Base-by-base conservation (phyloP, 495 filamentous ascomycete genomes). In the Sabuloglossum arenarium region DNA sequence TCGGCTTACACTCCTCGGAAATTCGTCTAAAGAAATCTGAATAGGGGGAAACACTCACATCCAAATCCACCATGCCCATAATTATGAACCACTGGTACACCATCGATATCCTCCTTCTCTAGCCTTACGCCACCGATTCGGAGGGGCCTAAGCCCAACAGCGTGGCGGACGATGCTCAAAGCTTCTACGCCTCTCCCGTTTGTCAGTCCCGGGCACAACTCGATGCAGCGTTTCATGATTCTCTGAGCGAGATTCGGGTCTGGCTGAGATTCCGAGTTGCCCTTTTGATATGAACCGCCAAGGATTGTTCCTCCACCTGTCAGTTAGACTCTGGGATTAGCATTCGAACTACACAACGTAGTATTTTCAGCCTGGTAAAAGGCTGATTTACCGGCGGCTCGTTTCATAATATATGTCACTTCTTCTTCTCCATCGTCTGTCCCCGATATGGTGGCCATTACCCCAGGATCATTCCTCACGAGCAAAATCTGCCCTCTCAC, bases 31-130 rank as follows among this genome's bases (percentile, higher is more conserved):
- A 2, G 12, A 34, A 59, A 54, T n/a, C n/a, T n/a, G n/a, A n/a
- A n/a, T n/a, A 64, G 62, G 12, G 19, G 4, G 1, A 5, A 6
- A 19, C 5, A 51, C 47, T 29, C 25, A 51, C 47, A 80, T 21
- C 76, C 91, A 73, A 88, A 95, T 0, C 91, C 91, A 0, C 85
- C 88, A 71, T 95, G 90, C 10, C 93, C 93, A 65, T 99, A 99
- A 61, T 94, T 90, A 65, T 99, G 91, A 59, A 99, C 87, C 10
- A 94, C 79, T 69, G 75, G 79, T 0, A 78, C 73, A n/a, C 75
- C 82, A 27, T 74, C 66, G 23, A 88, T 76, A 59, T 71, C 73
- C 67, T 96, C 88, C 65, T 77, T 85, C 69, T 95, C 91, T 47
- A 97, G 73, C 42, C 91, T 75, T 14, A 82, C 80, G 0, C 93